A percentile compares a stretch with the other conserved stretches of the same genome.
phyloP scores from a whole-genome alignment of 768 basidiomycete genomes.

The Trichaptum fuscoviolaceum region DNA sequence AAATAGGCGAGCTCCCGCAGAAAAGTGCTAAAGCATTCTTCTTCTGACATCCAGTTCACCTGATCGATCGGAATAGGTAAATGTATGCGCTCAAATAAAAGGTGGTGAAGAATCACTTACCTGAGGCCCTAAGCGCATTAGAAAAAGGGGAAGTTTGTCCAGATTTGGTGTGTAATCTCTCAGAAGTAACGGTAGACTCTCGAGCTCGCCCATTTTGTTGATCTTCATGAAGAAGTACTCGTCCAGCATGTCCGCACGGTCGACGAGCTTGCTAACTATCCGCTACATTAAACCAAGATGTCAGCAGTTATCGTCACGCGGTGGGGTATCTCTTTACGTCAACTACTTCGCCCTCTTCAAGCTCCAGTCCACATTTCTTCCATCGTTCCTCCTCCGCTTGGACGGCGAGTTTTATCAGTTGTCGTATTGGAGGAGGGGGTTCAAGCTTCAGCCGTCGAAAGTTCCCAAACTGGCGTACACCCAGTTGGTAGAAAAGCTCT shows the following conservation, averaged over 20 bases:
- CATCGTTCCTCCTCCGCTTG: slow-evolving; percentile 51
- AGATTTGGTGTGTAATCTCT: slow-evolving; percentile 88
- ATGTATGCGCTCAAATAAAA: slow-evolving; percentile 1
- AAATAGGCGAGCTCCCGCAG: slow-evolving; percentile 89
- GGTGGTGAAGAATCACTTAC: slow-evolving; percentile 32
- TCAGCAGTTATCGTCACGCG: neutral
- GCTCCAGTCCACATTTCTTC: slow-evolving; percentile 40
- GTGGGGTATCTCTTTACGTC: slow-evolving; percentile 44
- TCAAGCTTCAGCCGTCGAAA: slow-evolving; percentile 72
- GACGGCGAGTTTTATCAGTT: slow-evolving; percentile 74
- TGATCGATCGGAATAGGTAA: slow-evolving; percentile 25
- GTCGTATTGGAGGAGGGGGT: slow-evolving; percentile 69
- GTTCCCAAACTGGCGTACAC: slow-evolving; percentile 85
- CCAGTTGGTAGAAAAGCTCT: slow-evolving; percentile 93
- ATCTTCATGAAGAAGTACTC: slow-evolving; percentile 89
- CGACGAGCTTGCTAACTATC: slow-evolving; percentile 55
- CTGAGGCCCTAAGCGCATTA: slow-evolving; percentile 91
- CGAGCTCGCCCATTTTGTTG: slow-evolving; percentile 58
- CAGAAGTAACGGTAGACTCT: slow-evolving; percentile 76
- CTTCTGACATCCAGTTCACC: slow-evolving; percentile 87
- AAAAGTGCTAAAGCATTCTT: slow-evolving; percentile 80
- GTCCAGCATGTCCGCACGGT: slow-evolving; percentile 73
- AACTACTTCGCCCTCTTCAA: slow-evolving; percentile 52
- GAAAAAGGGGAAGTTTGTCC: slow-evolving; percentile 81
- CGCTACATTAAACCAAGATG: slow-evolving; percentile 34